These are phyloP conservation scores for Fusarium praegraminearum DNA, from an alignment of 2,329 filamentous ascomycete genomes.

Conservation along the genomic window DNA sequence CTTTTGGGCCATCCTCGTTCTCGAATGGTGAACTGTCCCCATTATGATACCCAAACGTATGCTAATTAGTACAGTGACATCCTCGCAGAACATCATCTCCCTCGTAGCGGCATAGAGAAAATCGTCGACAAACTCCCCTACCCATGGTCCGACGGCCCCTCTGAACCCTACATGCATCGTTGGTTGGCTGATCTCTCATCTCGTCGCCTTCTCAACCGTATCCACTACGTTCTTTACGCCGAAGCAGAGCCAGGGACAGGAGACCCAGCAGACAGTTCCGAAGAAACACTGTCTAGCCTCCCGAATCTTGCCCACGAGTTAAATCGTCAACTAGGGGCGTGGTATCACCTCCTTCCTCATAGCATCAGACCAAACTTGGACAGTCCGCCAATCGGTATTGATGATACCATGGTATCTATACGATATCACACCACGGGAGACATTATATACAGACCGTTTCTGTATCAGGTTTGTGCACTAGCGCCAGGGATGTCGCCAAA, in stretches of 20 bases:
- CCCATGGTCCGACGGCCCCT: constrained; percentile 27
- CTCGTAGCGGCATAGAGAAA: constrained; percentile 39
- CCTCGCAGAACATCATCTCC: constrained; percentile 39
- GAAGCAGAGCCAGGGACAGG: constrained; percentile 32
- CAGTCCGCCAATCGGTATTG: constrained; percentile 10
- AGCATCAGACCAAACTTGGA: constrained; percentile 34
- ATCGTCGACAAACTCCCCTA: constrained; percentile 41
- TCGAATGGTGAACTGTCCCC: constrained; percentile 10
- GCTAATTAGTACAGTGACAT: constrained; percentile 22
- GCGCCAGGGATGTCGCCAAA: not conserved
- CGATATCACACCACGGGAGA: constrained; percentile 35
- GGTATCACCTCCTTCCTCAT: constrained; percentile 39
- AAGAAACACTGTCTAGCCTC: constrained; percentile 12
- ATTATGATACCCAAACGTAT: accelerated
- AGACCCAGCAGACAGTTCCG: not conserved
- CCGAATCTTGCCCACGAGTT: constrained; percentile 32
- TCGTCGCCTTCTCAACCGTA: constrained; percentile 32
- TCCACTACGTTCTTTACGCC: constrained; percentile 39
- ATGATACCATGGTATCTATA: constrained; percentile 39
- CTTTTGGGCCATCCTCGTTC: constrained; percentile 38
- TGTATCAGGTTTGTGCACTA: constrained; percentile 34
- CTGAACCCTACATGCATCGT: constrained; percentile 38
- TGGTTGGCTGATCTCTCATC: constrained; percentile 40
- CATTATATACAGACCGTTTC: constrained; percentile 37
- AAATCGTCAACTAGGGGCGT: constrained; percentile 34